Evolutionary conservation across 1,139 yeast species (phyloP), one percentile per base, ranked within the genome.

Genomic region (Suhomyces bribrorum): DNA sequence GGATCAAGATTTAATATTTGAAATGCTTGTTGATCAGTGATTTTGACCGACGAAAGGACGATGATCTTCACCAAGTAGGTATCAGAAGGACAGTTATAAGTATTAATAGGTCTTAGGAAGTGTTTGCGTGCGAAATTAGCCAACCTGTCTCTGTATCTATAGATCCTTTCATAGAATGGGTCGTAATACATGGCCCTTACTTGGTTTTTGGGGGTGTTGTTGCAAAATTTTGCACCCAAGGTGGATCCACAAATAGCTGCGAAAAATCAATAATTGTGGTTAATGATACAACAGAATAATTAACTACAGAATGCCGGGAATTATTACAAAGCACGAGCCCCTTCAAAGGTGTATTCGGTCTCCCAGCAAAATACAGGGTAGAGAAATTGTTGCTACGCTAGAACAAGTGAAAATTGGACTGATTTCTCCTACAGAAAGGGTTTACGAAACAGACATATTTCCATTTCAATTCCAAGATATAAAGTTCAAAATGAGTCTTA

Each of bases 401-500:
- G 23, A 20, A 20, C 23, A 20, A 20, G 23, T 20, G 11, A 8
- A 20, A 20, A 20, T n/a, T 20, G 23, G 23, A 3, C 23, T 20
- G 23, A n/a, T 20, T 20, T n/a, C 23, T 20, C 5, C 8, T 3
- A 8, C 23, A 20, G 11, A n/a, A 5, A 20, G 23, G 11, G 5
- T 5, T 20, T n/a, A 20, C 5, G 6, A 20, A 5, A 20, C 23
- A 20, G 23, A 8, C 13, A 2, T 30, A 1, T 16, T 25, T 8
- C 27, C 13, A 1, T 36, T 38, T 29, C 26, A 22, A 5, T 26
- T 39, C 20, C 38, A 38, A 5, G 40, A 41, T 22, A 41, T 52
- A 14, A 38, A 29, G 26, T 44, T 50, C 32, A 54, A 54, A 29
- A 27, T 39, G 13, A 38, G 34, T 11, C 34, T 54, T 29, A 52